A percentile compares a stretch with the other conserved stretches of the same genome.
phyloP scores from a whole-genome alignment of 2,329 filamentous ascomycete species.

The Fusarium protoensiforme region DNA sequence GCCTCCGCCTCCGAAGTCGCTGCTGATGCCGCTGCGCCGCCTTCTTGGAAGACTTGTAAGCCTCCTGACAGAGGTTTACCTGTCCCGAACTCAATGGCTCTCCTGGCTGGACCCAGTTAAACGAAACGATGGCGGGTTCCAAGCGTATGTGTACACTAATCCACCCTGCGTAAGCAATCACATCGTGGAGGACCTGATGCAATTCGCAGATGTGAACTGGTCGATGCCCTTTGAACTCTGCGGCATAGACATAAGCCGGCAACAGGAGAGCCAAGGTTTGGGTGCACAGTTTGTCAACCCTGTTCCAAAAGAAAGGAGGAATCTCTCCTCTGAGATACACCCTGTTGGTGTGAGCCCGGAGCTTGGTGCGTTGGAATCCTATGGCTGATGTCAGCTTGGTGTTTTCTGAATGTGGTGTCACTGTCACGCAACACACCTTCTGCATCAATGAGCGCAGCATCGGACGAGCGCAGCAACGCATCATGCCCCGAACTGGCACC shows the following conservation, averaged over 20 bases:
- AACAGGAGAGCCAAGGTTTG: conserved; percentile 39
- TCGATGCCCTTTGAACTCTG: conserved; percentile 12
- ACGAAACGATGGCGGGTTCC: conserved; percentile 37
- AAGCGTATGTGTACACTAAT: conserved; percentile 42
- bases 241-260: conserved; percentile 37
- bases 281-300: conserved; percentile 44
- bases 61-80: conserved; percentile 33
- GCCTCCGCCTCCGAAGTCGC: not conserved
- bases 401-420: not conserved
- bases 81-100: conserved; percentile 36
- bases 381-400: conserved; percentile 3
- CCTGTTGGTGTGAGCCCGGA: conserved; percentile 41
- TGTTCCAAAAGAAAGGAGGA: conserved; percentile 46
- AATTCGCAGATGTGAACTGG: conserved; percentile 18
- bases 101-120: conserved; percentile 46
- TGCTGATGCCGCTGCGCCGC: conserved; percentile 12
- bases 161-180: conserved; percentile 47
- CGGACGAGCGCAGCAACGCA: conserved; percentile 34
- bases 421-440: conserved; percentile 41
- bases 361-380: conserved; percentile 46
- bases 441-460: conserved; percentile 36
- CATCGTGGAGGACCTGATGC: conserved; percentile 43
- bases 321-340: conserved; percentile 40
- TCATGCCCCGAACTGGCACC: conserved; percentile 43
- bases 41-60: conserved; percentile 26